Percentiles rank a stretch among this genome's conserved stretches.
These are phyloP conservation scores for Candida wancherniae DNA, from an alignment of 805 yeast genomes.

Conservation along the genomic window DNA sequence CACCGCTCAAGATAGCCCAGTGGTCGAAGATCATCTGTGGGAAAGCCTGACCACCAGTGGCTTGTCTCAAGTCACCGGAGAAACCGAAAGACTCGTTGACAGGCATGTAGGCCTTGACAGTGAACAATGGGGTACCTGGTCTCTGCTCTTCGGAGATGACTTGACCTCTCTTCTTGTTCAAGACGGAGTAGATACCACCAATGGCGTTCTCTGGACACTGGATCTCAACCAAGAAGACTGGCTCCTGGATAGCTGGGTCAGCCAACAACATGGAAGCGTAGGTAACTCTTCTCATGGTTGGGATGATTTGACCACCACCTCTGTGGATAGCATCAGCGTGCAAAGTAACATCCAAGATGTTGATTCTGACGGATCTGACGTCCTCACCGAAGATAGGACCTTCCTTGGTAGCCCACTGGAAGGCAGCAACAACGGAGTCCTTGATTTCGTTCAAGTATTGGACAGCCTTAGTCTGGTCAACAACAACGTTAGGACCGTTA, in stretches of 20 bases:
- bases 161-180: conserved; percentile 99
- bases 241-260: conserved; percentile 98
- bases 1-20: conserved; percentile 89
- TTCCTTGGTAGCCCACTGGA: conserved; percentile 99
- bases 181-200: conserved; percentile 99
- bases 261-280: conserved; percentile 98
- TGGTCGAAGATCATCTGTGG: conserved; percentile 99
- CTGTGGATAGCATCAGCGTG: conserved; percentile 99
- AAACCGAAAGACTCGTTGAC: conserved; percentile 99
- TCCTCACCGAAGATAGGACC: conserved; percentile 98
- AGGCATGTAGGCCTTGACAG: conserved; percentile 99
- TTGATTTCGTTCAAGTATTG: conserved; percentile 98
- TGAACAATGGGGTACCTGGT: conserved; percentile 99
- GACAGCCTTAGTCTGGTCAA: conserved; percentile 99
- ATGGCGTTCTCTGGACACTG: conserved; percentile 99
- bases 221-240: conserved; percentile 97
- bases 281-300: conserved; percentile 99
- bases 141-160: conserved; percentile 99
- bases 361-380: conserved; percentile 93
- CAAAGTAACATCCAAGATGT: conserved; percentile 97
- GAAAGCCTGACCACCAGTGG: conserved; percentile 99
- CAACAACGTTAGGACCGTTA: conserved; percentile 96
- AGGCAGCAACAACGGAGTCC: conserved; percentile 99
- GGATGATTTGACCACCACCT: conserved; percentile 99
- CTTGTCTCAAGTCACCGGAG: conserved; percentile 99